phyloP scores from a whole-genome alignment of 169 alveolate genomes.

The Plasmodium gonderi region DNA sequence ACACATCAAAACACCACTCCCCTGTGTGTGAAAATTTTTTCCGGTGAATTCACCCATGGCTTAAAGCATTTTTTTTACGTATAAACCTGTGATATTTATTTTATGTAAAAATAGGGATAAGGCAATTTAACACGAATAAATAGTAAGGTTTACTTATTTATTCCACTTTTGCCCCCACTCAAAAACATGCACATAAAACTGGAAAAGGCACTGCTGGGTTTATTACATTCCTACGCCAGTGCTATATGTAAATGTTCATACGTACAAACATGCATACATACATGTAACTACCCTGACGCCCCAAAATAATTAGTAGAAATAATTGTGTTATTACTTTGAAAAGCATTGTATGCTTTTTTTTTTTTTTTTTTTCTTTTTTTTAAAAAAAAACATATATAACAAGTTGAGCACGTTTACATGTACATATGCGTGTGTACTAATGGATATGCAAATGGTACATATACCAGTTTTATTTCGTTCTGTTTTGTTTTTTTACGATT shows the following conservation, averaged over 20 bases:
- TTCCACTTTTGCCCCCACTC: not conserved
- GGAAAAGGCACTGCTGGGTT: not conserved
- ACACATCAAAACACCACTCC: too few relatives aligned
- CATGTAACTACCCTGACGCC: not conserved
- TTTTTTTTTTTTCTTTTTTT: too few relatives aligned
- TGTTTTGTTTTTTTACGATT: not conserved
- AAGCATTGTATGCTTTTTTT: not conserved
- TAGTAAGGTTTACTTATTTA: not conserved
- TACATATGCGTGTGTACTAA: not conserved
- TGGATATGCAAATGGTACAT: not conserved
- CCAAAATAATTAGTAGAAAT: not conserved
- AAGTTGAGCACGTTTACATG: not conserved
- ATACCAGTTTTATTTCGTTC: slow-evolving; percentile 4
- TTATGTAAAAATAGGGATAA: too few relatives aligned
- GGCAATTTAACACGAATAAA: not conserved
- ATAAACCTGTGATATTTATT: too few relatives aligned
- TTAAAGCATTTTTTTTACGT: not conserved
- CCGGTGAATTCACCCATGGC: not conserved
- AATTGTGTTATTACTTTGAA: not conserved
- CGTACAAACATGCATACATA: not conserved
- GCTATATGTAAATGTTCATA: not conserved
- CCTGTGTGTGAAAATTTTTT: too few relatives aligned
- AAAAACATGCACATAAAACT: not conserved
- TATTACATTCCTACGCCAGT: slow-evolving; percentile 4
- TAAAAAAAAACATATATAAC: too few relatives aligned